Evolutionary conservation across 148 eudicot species (phyloP), one percentile per base, ranked within the genome.

Genomic region (Camellia lanceoleosa): DNA sequence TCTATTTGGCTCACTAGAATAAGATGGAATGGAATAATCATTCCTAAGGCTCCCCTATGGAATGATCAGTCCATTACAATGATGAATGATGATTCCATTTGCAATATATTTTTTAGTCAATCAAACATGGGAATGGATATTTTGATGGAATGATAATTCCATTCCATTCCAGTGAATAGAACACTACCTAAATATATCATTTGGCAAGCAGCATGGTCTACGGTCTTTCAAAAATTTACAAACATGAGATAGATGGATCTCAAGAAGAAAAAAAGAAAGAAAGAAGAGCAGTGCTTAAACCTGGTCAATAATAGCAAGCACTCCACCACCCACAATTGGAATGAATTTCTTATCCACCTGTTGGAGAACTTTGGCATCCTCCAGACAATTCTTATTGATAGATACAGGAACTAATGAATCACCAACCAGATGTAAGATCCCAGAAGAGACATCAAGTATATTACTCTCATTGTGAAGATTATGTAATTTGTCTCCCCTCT

Each of bases 341-440:
- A 96, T 96, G 87, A 89, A 96, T 84, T 96, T 96, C 89, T 86
- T 91, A 83, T 94, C 99, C 74, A 96, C 92, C 86, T 96, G 99
- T 71, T 75, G 83, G 81, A 96, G 97, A 81, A 92, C 95, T 87
- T 84, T 90, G 81, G 93, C 89, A 81, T 85, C 83, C 78, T 86
- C 89, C 80, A 96, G 81, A 79, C 82, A 88, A 20, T 47, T 88
- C 86, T 89, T 92, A 54, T 79, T 87, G 75, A 92, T 90, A 47
- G 94, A 90, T 76, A 88, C 87, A 73, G 98, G 99, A 88, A 96
- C 86, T 82, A 96, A 82, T 20, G 87, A 81, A 80, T 91, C 93
- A 75, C 94, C 92, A 83, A 88, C 84, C 77, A 92, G 87, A 75
- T 85, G 88, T 87, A 93, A 84, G 82, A 86, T 78, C 71, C 86